Evolutionary conservation across 1,284 basidiomycete species (phyloP).

Genomic region (Leucocoprinus gongylophorus): DNA sequence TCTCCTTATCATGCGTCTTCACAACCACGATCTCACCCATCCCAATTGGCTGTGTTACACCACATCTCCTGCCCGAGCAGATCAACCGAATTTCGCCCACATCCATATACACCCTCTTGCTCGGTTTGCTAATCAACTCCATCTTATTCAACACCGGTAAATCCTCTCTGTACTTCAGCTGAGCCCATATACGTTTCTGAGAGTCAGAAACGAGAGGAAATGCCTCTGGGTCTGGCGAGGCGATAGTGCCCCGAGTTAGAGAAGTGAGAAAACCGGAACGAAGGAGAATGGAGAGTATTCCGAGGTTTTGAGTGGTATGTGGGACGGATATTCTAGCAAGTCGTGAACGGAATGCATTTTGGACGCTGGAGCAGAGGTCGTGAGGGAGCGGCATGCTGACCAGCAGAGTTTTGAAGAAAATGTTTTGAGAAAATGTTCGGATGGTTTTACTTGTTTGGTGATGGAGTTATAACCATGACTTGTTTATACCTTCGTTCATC

Average conservation of each 20-base stretch:
- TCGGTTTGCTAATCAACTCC: conserved; percentile 70
- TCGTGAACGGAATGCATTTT: conserved; percentile 84
- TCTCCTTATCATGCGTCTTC: conserved; percentile 58
- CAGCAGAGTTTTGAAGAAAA: neutral
- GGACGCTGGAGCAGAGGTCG: conserved; percentile 77
- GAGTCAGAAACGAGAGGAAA: conserved; percentile 53
- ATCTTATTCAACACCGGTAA: conserved; percentile 70
- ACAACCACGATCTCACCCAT: conserved; percentile 87
- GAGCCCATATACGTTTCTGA: conserved; percentile 77
- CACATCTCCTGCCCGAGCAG: conserved; percentile 63
- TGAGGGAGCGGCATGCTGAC: conserved; percentile 64
- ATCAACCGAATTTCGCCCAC: conserved; percentile 63
- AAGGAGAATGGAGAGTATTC: conserved; percentile 56
- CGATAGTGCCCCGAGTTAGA: conserved; percentile 72
- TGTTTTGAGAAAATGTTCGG: no score
- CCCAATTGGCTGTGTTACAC: conserved; percentile 61
- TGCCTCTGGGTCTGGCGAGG: conserved; percentile 52
- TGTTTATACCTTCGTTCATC: conserved; percentile 3
- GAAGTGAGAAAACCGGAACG: conserved; percentile 80
- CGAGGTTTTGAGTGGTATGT: conserved; percentile 71
- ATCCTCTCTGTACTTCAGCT: conserved; percentile 86
- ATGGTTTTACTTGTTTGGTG: neutral
- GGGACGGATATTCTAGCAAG: conserved; percentile 66
- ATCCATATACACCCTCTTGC: conserved; percentile 69
- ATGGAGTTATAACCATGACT: neutral